A percentile compares a stretch with the other conserved stretches of the same genome.
Conservation (phyloP, 2,329 filamentous ascomycete species). For the Aspergillus cejpii region DNA sequence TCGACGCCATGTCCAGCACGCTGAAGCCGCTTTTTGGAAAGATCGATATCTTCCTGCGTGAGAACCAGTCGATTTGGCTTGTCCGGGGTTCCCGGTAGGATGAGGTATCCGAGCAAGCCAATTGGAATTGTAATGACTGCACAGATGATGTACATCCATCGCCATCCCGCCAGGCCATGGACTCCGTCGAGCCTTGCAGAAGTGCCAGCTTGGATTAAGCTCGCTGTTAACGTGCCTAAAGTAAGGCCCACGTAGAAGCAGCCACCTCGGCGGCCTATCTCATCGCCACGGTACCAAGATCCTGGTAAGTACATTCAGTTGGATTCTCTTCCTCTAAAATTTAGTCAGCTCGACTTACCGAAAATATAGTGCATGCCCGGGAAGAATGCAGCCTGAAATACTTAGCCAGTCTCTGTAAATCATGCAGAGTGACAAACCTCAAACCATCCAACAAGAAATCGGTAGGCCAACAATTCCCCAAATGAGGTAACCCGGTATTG, state of each 20-base stretch:
- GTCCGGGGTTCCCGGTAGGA: constrained; percentile 49
- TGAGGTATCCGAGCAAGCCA: constrained; percentile 46
- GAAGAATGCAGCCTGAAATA: constrained; percentile 31
- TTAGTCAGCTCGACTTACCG: constrained; percentile 18
- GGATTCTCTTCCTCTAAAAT: neutral
- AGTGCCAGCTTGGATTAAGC: constrained; percentile 45
- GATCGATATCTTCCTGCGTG: constrained; percentile 42
- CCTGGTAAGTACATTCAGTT: constrained; percentile 9
- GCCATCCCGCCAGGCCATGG: constrained; percentile 45
- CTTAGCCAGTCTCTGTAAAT: no score
- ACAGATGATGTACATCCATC: constrained; percentile 55
- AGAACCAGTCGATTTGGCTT: constrained; percentile 47
- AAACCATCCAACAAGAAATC: constrained; percentile 51
- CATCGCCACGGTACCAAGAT: constrained; percentile 47
- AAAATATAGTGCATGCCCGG: constrained; percentile 34
- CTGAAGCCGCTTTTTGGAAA: constrained; percentile 44
- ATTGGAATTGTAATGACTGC: constrained; percentile 52
- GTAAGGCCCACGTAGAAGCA: constrained; percentile 49
- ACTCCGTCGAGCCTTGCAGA: constrained; percentile 40
- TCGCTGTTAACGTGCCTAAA: constrained; percentile 49
- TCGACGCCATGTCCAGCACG: constrained; percentile 39
- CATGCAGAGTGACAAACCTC: constrained; percentile 30
- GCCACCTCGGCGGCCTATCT: constrained; percentile 46
- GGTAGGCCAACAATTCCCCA: constrained; percentile 48
- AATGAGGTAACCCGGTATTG: constrained; percentile 48